Evolutionary conservation across 2,329 filamentous ascomycete species (phyloP).

Genomic region (Alternaria novae-zelandiae): DNA sequence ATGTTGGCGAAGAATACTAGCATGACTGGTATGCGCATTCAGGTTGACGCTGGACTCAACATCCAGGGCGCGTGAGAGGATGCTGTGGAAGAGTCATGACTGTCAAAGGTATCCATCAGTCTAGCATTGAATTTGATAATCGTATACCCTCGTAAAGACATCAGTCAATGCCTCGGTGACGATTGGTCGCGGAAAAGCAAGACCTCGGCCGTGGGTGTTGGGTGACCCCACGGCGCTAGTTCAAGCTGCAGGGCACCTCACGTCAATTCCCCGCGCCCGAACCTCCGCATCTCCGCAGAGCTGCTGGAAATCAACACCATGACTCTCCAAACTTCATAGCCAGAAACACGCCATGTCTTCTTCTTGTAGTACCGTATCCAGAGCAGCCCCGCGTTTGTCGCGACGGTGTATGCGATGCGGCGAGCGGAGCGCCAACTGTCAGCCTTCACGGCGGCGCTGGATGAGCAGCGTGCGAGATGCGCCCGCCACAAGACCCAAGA

Average conservation of each 20-base stretch:
- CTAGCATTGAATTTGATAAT: not conserved
- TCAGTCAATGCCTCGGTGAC: not conserved
- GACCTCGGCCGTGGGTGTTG: slow-evolving; percentile 10
- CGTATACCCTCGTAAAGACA: not conserved
- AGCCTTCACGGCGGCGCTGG: slow-evolving; percentile 27
- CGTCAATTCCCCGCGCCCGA: slow-evolving; percentile 8
- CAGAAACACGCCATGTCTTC: slow-evolving; percentile 24
- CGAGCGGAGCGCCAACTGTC: slow-evolving; percentile 10
- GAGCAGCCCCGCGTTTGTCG: slow-evolving; percentile 17
- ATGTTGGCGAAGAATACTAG: slow-evolving; percentile 62
- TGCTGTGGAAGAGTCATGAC: no score
- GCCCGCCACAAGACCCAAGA: slow-evolving; percentile 41
- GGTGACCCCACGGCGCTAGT: slow-evolving; percentile 6
- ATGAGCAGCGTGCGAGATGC: slow-evolving; percentile 36
- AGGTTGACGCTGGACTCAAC: slow-evolving; percentile 49
- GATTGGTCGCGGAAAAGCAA: slow-evolving; percentile 1
- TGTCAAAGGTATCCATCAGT: no score
- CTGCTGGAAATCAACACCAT: slow-evolving; percentile 8
- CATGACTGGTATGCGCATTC: slow-evolving; percentile 56
- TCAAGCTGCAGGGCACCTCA: slow-evolving; percentile 1
- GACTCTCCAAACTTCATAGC: slow-evolving; percentile 1
- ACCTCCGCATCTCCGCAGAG: slow-evolving; percentile 16
- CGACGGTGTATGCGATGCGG: slow-evolving; percentile 28
- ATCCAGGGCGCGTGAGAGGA: slow-evolving; percentile 30
- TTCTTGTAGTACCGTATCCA: slow-evolving; percentile 15